Base-by-base conservation (phyloP, 768 basidiomycete species). In the Pisolithus albus region DNA sequence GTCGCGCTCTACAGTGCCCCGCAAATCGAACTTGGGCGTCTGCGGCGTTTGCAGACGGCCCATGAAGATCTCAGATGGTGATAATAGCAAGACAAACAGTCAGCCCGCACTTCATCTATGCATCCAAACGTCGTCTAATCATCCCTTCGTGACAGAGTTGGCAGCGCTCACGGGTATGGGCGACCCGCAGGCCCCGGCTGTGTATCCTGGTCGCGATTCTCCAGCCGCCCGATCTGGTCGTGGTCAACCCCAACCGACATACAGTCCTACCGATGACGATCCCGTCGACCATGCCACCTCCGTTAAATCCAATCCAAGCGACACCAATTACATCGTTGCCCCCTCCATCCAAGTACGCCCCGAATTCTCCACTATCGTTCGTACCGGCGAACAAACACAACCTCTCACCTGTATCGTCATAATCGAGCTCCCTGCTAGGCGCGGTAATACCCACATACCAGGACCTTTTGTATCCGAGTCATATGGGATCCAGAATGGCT, bases 1-100 rank as follows among this genome's bases (percentile, higher is more conserved):
- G 59, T 74, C 72, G 32, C 79, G 72, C 59, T 70, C 76, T 46
- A 65, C 82, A 47, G 66, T 80, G 7, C 76, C 86, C 24, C 74
- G 81, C 67, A 83, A 88, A 70, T 74, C 88, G 43, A 86, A 90
- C 63, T 73, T 96, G 21, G 96, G 96, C 18, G 90, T 99, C 16
- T 99, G 96, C 59, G 96, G 96, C 37, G 92, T 98, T 2, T 99
- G 96, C 65, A 78, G 96, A 59, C 79, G 93, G 30, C 93, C 93
- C 16, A 98, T 99, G 96, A 92, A 92, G 63, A 79, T 99, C 15
- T 87, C 86, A 21, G 92, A 95, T 52, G 87, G 88, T 23, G 89
- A 91, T 61, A 80, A 81, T 9, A 83, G 84, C 53, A 80, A 80
- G 49, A 91, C 81, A 32, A 95, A 94, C 75, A 98, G 95, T 96